These are phyloP conservation scores for Plicaturopsis crispa DNA, from an alignment of 768 basidiomycete genomes.

Conservation along the genomic window DNA sequence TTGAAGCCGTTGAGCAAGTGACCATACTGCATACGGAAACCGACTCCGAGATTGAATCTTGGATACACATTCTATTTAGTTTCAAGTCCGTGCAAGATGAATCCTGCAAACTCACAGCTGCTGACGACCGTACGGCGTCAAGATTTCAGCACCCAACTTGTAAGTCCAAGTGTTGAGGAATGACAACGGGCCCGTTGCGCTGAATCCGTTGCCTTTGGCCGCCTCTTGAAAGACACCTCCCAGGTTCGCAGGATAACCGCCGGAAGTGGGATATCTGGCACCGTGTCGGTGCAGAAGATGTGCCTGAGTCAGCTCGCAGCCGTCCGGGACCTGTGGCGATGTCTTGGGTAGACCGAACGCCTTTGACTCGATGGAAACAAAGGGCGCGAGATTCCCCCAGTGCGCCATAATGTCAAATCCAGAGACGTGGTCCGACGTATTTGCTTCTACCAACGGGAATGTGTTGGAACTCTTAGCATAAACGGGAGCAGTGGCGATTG, in stretches of 20 bases:
- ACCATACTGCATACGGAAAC: conserved; percentile 39
- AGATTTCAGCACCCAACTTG: conserved; percentile 35
- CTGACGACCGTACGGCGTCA: conserved; percentile 40
- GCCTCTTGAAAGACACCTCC: conserved; percentile 16
- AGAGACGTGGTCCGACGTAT: conserved; percentile 21
- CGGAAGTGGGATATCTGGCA: conserved; percentile 33
- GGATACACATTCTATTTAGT: too few relatives aligned
- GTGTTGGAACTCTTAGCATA: conserved; percentile 25
- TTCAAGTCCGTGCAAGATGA: too few relatives aligned
- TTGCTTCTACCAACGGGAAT: conserved; percentile 35
- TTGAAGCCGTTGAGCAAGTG: conserved; percentile 32
- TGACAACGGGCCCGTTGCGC: conserved; percentile 25
- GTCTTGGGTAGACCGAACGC: conserved; percentile 45
- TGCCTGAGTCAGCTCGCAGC: conserved; percentile 38
- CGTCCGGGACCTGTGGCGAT: conserved; percentile 35
- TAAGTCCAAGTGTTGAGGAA: conserved; percentile 41
- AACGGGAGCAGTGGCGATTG: conserved; percentile 34
- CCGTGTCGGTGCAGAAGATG: conserved; percentile 33
- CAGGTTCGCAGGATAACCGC: conserved; percentile 15
- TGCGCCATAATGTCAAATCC: conserved; percentile 37
- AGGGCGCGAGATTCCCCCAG: conserved; percentile 43
- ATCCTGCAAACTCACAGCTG: conserved; percentile 24
- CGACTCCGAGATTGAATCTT: conserved; percentile 35
- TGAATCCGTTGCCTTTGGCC: conserved; percentile 19
- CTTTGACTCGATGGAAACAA: conserved; percentile 41